Percentiles rank a stretch among this genome's conserved stretches.
Evolutionary conservation across 2,329 filamentous ascomycete species (phyloP).

Genomic region (Macrophomina phaseolina): DNA sequence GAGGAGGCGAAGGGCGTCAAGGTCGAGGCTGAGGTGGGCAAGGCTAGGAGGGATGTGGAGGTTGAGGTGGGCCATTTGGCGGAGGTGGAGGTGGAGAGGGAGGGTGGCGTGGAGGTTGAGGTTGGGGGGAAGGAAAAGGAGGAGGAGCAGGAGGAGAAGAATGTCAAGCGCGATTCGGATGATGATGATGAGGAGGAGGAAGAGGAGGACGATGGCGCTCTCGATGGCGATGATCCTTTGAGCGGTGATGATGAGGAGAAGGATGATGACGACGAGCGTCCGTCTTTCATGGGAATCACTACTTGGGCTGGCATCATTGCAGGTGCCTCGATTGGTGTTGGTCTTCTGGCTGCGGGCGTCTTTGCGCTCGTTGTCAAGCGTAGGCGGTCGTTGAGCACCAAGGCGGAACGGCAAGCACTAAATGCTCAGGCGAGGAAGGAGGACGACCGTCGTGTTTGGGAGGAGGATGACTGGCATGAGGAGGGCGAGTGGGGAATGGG

Average conservation of each 20-base stretch:
- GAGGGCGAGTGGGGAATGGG: not conserved
- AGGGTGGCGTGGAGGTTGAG: not conserved
- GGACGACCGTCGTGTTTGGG: constrained; percentile 10
- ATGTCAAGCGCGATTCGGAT: not conserved
- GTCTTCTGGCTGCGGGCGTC: not conserved
- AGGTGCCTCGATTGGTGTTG: not conserved
- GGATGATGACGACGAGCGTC: not conserved
- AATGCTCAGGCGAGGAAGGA: not conserved
- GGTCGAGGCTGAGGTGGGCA: not conserved
- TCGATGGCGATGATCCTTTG: not conserved
- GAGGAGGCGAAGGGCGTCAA: not conserved
- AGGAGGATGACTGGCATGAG: not conserved
- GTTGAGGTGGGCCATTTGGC: not conserved
- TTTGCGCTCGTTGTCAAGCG: not conserved
- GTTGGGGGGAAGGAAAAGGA: not conserved
- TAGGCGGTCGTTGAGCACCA: not conserved
- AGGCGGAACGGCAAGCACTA: not conserved
- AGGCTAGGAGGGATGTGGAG: not conserved
- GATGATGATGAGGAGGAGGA: not conserved
- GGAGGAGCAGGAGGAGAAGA: not conserved
- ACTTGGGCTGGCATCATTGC: constrained; percentile 16
- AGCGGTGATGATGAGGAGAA: not conserved
- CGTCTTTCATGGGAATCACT: not conserved
- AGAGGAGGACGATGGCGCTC: not conserved
- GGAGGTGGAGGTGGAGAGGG: not conserved